Conservation (phyloP, 768 basidiomycete species). For the Podaxis sp. region DNA sequence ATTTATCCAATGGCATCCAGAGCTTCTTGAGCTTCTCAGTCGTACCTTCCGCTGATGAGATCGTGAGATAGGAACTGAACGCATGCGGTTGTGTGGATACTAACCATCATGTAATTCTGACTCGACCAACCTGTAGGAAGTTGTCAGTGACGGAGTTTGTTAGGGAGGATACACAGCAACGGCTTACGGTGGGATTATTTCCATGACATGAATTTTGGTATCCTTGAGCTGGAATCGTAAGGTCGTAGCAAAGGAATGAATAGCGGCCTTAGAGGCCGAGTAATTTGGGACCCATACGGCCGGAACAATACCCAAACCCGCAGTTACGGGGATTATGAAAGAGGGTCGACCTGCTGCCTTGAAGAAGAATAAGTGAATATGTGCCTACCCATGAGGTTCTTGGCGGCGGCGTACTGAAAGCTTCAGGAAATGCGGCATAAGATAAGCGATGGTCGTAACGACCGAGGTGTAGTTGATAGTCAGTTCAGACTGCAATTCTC, state of each 20-base stretch:
- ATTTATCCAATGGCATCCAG: constrained; percentile 51
- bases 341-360: constrained; percentile 42
- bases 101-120: constrained; percentile 57
- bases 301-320: constrained; percentile 45
- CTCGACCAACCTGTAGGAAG: constrained; percentile 45
- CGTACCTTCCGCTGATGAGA: constrained; percentile 43
- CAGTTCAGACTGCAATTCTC: constrained; percentile 47
- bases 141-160: background rate
- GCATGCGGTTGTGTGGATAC: constrained; percentile 14
- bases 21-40: constrained; percentile 41
- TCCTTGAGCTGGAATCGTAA: constrained; percentile 42
- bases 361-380: background rate
- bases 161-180: background rate
- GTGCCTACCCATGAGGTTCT: background rate
- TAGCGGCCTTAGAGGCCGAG: constrained; percentile 52
- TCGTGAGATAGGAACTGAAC: background rate
- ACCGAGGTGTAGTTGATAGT: constrained; percentile 55
- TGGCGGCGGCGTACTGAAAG: constrained; percentile 40
- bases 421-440: constrained; percentile 56
- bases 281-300: constrained; percentile 41
- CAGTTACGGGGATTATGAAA: constrained; percentile 48
- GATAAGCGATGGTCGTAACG: constrained; percentile 44
- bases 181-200: constrained; percentile 54
- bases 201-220: constrained; percentile 51
- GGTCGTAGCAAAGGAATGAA: constrained; percentile 47